Percentiles rank a stretch among this genome's conserved stretches.
Evolutionary conservation across 345 rosid genomes (phyloP).

Genomic region (Xanthoceras sorbifolium): DNA sequence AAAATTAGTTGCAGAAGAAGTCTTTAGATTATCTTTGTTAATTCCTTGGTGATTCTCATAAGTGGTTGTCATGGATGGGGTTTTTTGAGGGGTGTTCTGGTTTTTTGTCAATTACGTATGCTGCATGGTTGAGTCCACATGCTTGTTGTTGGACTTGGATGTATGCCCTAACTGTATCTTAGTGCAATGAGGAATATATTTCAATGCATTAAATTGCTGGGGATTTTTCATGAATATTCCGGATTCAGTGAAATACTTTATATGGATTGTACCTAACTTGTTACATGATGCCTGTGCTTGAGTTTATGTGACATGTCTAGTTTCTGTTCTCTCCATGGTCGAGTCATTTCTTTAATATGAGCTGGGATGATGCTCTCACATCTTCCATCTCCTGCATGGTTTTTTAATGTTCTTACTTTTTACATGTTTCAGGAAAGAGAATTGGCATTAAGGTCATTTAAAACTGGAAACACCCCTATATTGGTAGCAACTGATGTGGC

Average conservation of each 20-base stretch:
- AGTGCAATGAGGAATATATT: neutral
- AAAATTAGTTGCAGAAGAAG: neutral
- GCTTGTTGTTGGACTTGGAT: neutral
- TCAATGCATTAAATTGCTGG: neutral
- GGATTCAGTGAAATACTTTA: neutral
- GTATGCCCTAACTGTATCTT: neutral
- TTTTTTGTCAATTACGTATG: neutral
- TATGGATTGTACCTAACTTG: neutral
- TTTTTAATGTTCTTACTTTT: neutral
- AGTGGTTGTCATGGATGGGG: neutral
- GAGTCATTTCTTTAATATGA: neutral
- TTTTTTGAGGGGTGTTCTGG: neutral
- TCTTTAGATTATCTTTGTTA: neutral
- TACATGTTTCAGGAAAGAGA: slow-evolving; percentile 81
- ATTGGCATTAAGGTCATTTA: slow-evolving; percentile 77
- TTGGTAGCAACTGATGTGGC: slow-evolving; percentile 97
- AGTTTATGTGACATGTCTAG: neutral
- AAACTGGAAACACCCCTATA: slow-evolving; percentile 86
- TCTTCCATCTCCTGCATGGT: neutral
- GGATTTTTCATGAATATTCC: neutral
- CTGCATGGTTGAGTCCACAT: neutral
- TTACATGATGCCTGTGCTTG: neutral
- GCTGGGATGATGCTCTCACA: neutral
- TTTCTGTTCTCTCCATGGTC: neutral
- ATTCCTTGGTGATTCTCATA: neutral